phyloP scores from a whole-genome alignment of 495 filamentous ascomycete genomes.

The Apodospora peruviana region DNA sequence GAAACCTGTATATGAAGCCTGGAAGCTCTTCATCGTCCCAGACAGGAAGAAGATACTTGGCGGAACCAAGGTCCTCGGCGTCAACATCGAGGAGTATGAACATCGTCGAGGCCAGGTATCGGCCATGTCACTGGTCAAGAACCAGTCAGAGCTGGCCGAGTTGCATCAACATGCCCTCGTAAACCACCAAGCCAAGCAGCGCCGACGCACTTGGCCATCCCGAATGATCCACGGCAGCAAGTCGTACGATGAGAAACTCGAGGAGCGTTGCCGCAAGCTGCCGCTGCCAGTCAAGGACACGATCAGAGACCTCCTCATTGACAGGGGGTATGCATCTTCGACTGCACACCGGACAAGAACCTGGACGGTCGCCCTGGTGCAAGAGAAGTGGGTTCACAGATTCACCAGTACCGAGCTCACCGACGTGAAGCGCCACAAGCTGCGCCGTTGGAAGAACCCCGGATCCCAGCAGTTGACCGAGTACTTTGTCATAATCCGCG shows the following conservation, averaged over 20 bases:
- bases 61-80: neutral
- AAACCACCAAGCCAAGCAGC: slow-evolving; percentile 11
- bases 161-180: slow-evolving; percentile 15
- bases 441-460: slow-evolving; percentile 20
- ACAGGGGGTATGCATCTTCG: slow-evolving; percentile 9
- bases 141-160: slow-evolving; percentile 13
- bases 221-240: slow-evolving; percentile 10
- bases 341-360: slow-evolving; percentile 13
- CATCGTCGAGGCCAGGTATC: neutral
- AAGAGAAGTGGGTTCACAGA: slow-evolving; percentile 7
- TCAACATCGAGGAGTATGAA: neutral
- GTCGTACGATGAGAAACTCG: slow-evolving; percentile 22
- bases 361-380: slow-evolving; percentile 20
- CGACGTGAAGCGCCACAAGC: slow-evolving; percentile 16
- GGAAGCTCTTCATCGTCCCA: neutral
- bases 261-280: slow-evolving; percentile 14
- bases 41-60: neutral
- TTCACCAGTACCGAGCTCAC: slow-evolving; percentile 10
- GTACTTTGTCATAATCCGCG: slow-evolving; percentile 20
- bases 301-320: slow-evolving; percentile 10
- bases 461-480: neutral
- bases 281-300: slow-evolving; percentile 6
- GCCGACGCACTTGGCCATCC: slow-evolving; percentile 13
- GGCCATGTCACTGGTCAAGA: neutral
- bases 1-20: slow-evolving; percentile 10